Percentiles rank a stretch among this genome's conserved stretches.
These are phyloP conservation scores for Phylloporus rhodoxanthus DNA, from an alignment of 768 basidiomycete genomes.

Conservation along the genomic window DNA sequence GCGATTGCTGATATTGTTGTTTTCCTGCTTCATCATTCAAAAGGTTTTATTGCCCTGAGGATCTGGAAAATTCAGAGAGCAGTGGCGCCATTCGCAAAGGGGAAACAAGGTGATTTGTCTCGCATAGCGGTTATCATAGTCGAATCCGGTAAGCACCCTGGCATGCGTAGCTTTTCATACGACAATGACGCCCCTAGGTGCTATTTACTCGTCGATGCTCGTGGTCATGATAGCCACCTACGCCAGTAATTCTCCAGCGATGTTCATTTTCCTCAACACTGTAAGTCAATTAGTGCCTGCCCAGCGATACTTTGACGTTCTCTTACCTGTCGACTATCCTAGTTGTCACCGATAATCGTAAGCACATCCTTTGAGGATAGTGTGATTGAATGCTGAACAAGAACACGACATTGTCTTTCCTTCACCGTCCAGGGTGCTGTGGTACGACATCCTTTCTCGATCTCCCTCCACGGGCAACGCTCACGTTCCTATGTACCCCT, in stretches of 20 bases:
- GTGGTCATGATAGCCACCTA: constrained; percentile 15
- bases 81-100: background rate
- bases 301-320: background rate
- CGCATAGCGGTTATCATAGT: background rate
- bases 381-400: background rate
- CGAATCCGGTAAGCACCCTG: background rate
- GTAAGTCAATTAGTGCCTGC: background rate
- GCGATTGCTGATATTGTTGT: background rate
- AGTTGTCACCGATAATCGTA: constrained; percentile 18
- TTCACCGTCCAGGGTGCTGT: constrained; percentile 9
- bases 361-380: background rate
- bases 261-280: constrained; percentile 16
- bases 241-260: background rate
- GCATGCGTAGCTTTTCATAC: background rate
- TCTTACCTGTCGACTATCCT: background rate
- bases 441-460: constrained; percentile 4
- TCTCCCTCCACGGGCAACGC: background rate
- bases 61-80: constrained; percentile 2
- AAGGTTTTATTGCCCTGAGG: background rate
- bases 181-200: background rate
- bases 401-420: background rate
- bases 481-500: background rate
- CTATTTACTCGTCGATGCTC: constrained; percentile 5
- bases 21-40: background rate
- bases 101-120: background rate